Percentiles rank a stretch among this genome's conserved stretches.
Conservation (phyloP, 2,329 filamentous ascomycete genomes). For the Diaporthe vexans region DNA sequence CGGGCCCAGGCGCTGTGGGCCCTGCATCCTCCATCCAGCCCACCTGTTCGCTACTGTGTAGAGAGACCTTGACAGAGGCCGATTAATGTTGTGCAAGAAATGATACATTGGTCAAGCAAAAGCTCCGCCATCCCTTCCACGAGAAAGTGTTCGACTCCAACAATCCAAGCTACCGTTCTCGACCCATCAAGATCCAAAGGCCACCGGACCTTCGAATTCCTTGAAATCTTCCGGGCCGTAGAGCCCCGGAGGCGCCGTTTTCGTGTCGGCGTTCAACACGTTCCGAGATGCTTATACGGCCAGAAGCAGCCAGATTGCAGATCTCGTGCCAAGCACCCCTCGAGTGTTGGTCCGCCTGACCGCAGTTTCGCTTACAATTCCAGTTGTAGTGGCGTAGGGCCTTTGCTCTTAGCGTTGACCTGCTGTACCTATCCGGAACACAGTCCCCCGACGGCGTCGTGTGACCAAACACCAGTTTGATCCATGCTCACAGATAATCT, state of each 20-base stretch:
- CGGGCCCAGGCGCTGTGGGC: neutral
- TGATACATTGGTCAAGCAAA: neutral
- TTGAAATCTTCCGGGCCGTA: neutral
- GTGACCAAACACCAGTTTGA: slow-evolving; percentile 14
- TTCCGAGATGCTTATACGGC: neutral
- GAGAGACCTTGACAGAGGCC: neutral
- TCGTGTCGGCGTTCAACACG: neutral
- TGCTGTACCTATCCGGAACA: neutral
- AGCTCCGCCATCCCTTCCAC: too few relatives aligned
- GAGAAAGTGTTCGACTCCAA: too few relatives aligned
- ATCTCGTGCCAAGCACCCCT: neutral
- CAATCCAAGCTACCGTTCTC: too few relatives aligned
- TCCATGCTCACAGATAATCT: neutral
- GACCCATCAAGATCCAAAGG: neutral
- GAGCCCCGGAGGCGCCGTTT: neutral
- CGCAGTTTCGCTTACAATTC: neutral
- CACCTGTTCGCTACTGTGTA: neutral
- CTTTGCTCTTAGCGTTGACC: neutral
- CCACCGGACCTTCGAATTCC: neutral
- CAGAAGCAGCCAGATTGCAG: neutral
- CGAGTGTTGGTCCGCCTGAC: neutral
- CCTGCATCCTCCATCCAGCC: slow-evolving; percentile 3
- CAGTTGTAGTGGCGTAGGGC: neutral
- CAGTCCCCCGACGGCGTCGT: neutral
- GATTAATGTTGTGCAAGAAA: neutral